Evolutionary conservation across 2,329 filamentous ascomycete genomes (phyloP).

Genomic region (Fusarium austroafricanum): DNA sequence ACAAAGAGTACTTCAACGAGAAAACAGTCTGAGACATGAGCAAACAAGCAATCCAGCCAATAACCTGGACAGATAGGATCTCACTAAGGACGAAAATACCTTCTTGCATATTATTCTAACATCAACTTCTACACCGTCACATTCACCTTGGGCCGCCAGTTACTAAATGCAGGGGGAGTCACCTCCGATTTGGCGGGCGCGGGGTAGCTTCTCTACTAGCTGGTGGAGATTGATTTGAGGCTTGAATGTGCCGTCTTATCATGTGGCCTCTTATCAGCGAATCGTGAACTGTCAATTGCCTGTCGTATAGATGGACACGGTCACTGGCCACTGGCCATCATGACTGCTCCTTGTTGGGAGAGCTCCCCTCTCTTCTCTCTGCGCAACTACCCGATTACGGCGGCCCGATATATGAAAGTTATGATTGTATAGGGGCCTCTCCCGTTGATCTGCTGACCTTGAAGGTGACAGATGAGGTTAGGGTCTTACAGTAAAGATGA

Average conservation of each 20-base stretch:
- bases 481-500: slow-evolving; percentile 8
- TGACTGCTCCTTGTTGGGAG: slow-evolving; percentile 39
- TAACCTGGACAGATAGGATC: too few relatives aligned
- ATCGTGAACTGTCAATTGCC: slow-evolving; percentile 33
- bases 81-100: neutral
- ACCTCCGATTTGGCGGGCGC: slow-evolving; percentile 45
- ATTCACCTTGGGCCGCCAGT: neutral
- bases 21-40: neutral
- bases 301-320: slow-evolving; percentile 24
- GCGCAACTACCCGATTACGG: slow-evolving; percentile 23
- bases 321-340: slow-evolving; percentile 30
- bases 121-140: slow-evolving; percentile 3
- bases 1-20: neutral
- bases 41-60: neutral
- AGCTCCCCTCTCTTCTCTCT: slow-evolving; percentile 35
- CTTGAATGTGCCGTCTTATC: slow-evolving; percentile 41
- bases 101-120: neutral
- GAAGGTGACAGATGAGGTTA: slow-evolving; percentile 32
- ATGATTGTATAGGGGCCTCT: slow-evolving; percentile 36
- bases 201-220: slow-evolving; percentile 43
- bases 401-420: slow-evolving; percentile 38
- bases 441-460: slow-evolving; percentile 34
- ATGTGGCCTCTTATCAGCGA: slow-evolving; percentile 45
- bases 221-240: slow-evolving; percentile 36
- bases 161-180: slow-evolving; percentile 39